Conservation (phyloP, 208 protist species). For the Wallacemonas sp. region DNA sequence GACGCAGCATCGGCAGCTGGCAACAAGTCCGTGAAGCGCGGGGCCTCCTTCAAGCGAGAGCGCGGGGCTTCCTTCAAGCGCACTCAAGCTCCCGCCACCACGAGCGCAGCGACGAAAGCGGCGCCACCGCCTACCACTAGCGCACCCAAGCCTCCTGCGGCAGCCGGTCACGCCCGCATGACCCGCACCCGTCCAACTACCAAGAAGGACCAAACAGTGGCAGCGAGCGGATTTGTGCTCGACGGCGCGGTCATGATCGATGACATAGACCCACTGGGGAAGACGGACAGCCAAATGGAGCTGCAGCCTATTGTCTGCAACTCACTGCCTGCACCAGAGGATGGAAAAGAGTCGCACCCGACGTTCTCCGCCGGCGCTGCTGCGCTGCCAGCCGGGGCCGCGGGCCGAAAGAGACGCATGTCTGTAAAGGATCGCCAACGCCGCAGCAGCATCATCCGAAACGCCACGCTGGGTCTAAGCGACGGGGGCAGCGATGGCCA, state of each 20-base stretch:
- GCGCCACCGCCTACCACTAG: background rate
- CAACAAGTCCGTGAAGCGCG: background rate
- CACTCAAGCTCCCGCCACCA: background rate
- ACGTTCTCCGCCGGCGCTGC: background rate
- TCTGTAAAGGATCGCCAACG: slow-evolving; percentile 9
- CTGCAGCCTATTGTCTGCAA: background rate
- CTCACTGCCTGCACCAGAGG: background rate
- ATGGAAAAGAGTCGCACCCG: background rate
- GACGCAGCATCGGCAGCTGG: background rate
- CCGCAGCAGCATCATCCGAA: slow-evolving; percentile 15
- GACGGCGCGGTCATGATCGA: slow-evolving; percentile 1
- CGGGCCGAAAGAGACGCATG: slow-evolving; percentile 1
- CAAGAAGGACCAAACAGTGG: background rate
- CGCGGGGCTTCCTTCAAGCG: slow-evolving; percentile 8
- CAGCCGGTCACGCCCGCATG: background rate
- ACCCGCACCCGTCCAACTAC: background rate
- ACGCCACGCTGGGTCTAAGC: background rate
- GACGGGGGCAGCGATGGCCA: background rate
- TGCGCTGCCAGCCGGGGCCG: background rate
- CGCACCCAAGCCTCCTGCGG: background rate
- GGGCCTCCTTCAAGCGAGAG: background rate
- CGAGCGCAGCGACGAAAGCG: background rate
- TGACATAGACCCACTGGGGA: slow-evolving; percentile 6
- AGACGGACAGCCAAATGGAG: background rate
- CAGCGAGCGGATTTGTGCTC: background rate